Evolutionary conservation across 78 protist species (phyloP).

Genomic region (Anaeramoeba flamelloides): DNA sequence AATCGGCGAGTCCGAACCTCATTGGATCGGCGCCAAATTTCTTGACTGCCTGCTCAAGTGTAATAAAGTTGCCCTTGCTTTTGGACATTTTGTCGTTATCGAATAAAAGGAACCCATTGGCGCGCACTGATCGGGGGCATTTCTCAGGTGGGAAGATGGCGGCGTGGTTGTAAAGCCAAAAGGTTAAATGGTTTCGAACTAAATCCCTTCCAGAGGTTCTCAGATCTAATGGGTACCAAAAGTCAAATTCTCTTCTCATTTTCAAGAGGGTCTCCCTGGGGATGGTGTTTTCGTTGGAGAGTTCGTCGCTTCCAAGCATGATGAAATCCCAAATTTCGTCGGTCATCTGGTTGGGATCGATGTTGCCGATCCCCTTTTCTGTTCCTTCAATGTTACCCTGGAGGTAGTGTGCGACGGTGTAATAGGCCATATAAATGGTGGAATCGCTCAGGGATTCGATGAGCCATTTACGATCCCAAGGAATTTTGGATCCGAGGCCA

Average conservation of each 20-base stretch:
- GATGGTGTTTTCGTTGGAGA: conserved; percentile 12
- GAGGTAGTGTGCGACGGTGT: conserved; percentile 86
- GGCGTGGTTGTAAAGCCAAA: conserved; percentile 90
- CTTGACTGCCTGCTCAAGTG: conserved; percentile 34
- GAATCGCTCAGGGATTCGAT: conserved; percentile 98
- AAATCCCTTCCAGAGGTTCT: conserved; percentile 94
- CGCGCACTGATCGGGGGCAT: conserved; percentile 19
- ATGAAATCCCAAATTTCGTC: conserved; percentile 31
- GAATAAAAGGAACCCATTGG: conserved; percentile 52
- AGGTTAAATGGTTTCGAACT: conserved; percentile 90
- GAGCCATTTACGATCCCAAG: conserved; percentile 33
- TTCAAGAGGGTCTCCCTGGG: conserved; percentile 38
- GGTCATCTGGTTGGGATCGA: conserved; percentile 54
- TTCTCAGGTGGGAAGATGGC: conserved; percentile 59
- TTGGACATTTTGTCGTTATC: conserved; percentile 95
- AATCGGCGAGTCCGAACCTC: conserved; percentile 90
- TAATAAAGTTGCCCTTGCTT: conserved; percentile 90
- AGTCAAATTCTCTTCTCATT: conserved; percentile 70
- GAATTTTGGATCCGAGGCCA: conserved; percentile 94
- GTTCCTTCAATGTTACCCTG: conserved; percentile 60
- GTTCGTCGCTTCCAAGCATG: conserved; percentile 15
- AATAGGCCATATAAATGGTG: conserved; percentile 98
- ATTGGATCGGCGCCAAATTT: conserved; percentile 62
- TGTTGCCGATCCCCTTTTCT: conserved; percentile 31
- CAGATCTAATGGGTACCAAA: conserved; percentile 94